Percentiles rank a stretch among this genome's conserved stretches.
Evolutionary conservation across 306 rosid species (phyloP).

Genomic region (Ziziphus jujuba): DNA sequence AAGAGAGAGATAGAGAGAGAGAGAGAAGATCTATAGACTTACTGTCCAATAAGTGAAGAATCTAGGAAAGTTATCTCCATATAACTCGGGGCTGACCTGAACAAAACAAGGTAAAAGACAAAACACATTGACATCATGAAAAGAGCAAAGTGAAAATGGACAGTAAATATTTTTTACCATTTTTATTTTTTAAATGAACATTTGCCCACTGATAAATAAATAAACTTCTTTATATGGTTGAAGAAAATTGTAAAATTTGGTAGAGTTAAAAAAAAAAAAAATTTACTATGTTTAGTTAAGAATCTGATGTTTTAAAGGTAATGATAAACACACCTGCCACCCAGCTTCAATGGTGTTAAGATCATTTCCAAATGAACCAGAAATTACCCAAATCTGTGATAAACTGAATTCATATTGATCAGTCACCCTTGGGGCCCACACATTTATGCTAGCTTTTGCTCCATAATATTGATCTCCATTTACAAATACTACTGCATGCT

Average conservation of each 20-base stretch:
- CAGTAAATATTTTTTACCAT: not conserved
- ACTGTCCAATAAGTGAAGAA: slow-evolving; percentile 99
- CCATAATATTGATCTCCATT: slow-evolving; percentile 97
- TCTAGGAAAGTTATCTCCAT: slow-evolving; percentile 92
- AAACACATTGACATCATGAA: not conserved
- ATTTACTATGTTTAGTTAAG: not conserved
- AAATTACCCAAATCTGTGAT: slow-evolving; percentile 95
- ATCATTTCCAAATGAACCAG: slow-evolving; percentile 90
- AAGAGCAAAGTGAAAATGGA: not conserved
- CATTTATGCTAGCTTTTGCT: slow-evolving; percentile 92
- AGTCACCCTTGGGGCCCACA: slow-evolving; percentile 78
- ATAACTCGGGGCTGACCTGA: slow-evolving; percentile 96
- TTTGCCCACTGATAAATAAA: no score
- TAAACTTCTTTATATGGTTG: no score
- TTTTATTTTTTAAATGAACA: no score
- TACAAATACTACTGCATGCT: slow-evolving; percentile 96
- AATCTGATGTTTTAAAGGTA: not conserved
- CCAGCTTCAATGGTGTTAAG: slow-evolving; percentile 98
- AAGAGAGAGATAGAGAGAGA: not conserved
- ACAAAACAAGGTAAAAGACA: not conserved
- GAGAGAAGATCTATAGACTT: slow-evolving; percentile 33
- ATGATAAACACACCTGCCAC: slow-evolving; percentile 77
- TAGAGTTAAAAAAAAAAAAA: not conserved
- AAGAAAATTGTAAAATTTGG: not conserved
- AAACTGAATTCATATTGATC: slow-evolving; percentile 90